A percentile compares a stretch with the other conserved stretches of the same genome.
Conservation (phyloP, 805 yeast genomes). For the Cyberlindnera maritima region DNA sequence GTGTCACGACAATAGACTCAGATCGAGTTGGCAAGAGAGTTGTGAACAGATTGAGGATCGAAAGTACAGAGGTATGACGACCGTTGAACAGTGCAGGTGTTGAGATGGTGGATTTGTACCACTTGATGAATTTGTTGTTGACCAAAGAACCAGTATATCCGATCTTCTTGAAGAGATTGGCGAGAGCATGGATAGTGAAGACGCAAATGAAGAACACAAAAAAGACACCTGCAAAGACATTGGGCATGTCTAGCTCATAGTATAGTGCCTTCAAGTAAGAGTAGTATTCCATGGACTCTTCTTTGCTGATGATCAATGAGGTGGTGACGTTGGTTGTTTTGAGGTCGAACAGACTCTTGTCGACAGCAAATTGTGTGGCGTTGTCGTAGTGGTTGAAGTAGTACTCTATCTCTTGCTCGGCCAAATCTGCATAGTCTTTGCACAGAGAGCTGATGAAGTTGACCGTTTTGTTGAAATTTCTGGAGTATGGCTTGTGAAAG, state of each 20-base stretch:
- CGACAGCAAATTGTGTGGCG: conserved; percentile 26
- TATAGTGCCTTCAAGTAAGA: conserved; percentile 2
- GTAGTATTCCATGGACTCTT: background rate
- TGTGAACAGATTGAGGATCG: conserved; percentile 9
- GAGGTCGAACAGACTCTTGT: background rate
- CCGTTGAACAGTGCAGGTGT: conserved; percentile 19
- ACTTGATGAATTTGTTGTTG: conserved; percentile 13
- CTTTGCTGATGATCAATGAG: conserved; percentile 8
- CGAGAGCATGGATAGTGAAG: conserved; percentile 32
- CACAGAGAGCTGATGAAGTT: too few species aligned
- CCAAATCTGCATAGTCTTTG: too few species aligned
- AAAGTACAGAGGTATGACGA: conserved; percentile 14
- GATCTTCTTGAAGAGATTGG: conserved; percentile 28
- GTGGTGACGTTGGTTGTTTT: conserved; percentile 5
- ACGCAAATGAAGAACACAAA: conserved; percentile 38
- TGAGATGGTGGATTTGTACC: conserved; percentile 18
- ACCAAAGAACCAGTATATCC: conserved; percentile 16
- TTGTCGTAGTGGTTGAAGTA: conserved; percentile 28
- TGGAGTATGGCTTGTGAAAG: too few species aligned
- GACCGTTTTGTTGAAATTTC: too few species aligned
- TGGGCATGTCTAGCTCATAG: conserved; percentile 17
- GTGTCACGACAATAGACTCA: conserved; percentile 31
- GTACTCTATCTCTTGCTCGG: conserved; percentile 10
- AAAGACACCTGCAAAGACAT: conserved; percentile 29
- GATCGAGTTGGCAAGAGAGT: conserved; percentile 23